Evolutionary conservation across 805 yeast genomes (phyloP), one percentile per base, ranked within the genome.

Genomic region (Metschnikowia picachoensis): DNA sequence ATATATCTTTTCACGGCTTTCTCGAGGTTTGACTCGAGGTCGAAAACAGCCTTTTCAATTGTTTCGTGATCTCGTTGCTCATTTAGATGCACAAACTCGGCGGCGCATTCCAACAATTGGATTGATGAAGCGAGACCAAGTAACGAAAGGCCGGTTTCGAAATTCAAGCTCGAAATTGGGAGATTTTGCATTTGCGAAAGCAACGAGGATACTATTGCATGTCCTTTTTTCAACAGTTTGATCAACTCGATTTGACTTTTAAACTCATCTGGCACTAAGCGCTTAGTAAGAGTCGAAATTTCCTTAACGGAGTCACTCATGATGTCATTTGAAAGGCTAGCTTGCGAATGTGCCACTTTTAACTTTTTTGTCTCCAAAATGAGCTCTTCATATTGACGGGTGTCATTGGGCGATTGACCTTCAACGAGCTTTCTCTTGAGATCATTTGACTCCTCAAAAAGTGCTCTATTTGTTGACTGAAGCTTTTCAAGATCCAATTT

Each of bases 331-430:
- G 25, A 20, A 28, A 44, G 36, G 11, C 25, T 7, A 10, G 30
- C 12, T 14, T 15, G n/a, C 10, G 48, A 39, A 9, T 15, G 34
- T 10, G 14, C 14, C 27, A 44, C 12, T 31, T 35, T 44, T 10
- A 31, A 17, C 28, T 44, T 44, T 25, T 36, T 44, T 9, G 37
- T 15, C n/a, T 44, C 39, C 9, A 44, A 34, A 4, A 35, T 30
- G 8, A 44, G 37, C n/a, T 39, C 33, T 30, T 44, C 48, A 30
- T 29, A 31, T 38, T 39, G 41, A 8, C 36, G 48, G 8, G 40
- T 11, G 31, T 20, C 30, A 17, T 29, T 20, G 15, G 30, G 40
- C 30, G 17, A 17, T 17, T 30, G 16, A 1, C 33, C 41, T 5
- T 28, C 8, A 8, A 8, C 14, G n/a, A 45, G 37, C 13, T 31